phyloP scores from a whole-genome alignment of 2,329 filamentous ascomycete species.

The Myriosclerotinia duriaeana region DNA sequence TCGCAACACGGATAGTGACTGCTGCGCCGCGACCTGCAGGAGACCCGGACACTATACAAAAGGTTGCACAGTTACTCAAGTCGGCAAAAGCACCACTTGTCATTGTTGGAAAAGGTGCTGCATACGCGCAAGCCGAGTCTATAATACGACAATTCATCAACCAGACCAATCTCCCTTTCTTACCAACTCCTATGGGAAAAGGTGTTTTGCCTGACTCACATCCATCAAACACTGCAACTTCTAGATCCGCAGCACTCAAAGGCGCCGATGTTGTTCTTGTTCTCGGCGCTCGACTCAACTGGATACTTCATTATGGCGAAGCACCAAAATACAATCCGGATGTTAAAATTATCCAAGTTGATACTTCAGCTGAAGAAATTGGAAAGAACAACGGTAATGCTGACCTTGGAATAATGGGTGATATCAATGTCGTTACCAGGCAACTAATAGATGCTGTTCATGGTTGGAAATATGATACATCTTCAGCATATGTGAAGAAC shows the following conservation, averaged over 20 bases:
- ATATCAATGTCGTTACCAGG: slow-evolving; percentile 50
- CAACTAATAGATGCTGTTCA: slow-evolving; percentile 47
- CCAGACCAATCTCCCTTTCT: slow-evolving; percentile 52
- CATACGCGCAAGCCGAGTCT: slow-evolving; percentile 52
- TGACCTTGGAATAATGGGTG: slow-evolving; percentile 51
- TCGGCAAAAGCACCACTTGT: slow-evolving; percentile 51
- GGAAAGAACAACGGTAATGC: slow-evolving; percentile 52
- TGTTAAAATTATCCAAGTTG: slow-evolving; percentile 56
- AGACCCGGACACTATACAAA: slow-evolving; percentile 46
- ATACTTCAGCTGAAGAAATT: slow-evolving; percentile 54
- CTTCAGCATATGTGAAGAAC: slow-evolving; percentile 40
- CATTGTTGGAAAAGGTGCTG: slow-evolving; percentile 56
- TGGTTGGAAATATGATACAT: slow-evolving; percentile 47
- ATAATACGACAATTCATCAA: slow-evolving; percentile 49
- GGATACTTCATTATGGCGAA: slow-evolving; percentile 58
- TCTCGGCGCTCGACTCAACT: slow-evolving; percentile 56
- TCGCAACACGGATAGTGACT: slow-evolving; percentile 36
- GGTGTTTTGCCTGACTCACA: slow-evolving; percentile 56
- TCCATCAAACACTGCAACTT: slow-evolving; percentile 52
- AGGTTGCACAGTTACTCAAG: slow-evolving; percentile 48
- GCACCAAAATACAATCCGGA: slow-evolving; percentile 52
- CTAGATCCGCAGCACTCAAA: slow-evolving; percentile 53
- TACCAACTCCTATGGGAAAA: slow-evolving; percentile 60
- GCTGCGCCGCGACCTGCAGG: slow-evolving; percentile 47
- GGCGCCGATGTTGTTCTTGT: slow-evolving; percentile 55